Evolutionary conservation across 495 filamentous ascomycete genomes (phyloP).

Genomic region (Penicillium canescens): DNA sequence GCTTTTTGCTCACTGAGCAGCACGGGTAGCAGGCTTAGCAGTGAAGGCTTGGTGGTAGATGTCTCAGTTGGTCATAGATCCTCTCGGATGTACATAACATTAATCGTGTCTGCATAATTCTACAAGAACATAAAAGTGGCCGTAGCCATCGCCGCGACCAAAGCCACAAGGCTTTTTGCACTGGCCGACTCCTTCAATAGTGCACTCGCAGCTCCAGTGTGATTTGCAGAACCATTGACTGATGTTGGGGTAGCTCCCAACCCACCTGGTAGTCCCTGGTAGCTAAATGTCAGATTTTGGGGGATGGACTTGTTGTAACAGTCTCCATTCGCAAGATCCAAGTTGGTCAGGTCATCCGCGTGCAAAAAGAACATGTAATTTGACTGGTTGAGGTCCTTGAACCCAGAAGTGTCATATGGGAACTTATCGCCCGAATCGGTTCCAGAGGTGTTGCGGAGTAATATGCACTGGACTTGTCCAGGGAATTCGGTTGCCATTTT

Average conservation of each 20-base stretch:
- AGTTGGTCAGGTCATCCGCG: conserved; percentile 64
- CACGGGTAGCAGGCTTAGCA: too few species aligned
- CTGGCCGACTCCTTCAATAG: conserved; percentile 2
- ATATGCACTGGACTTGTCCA: conserved; percentile 74
- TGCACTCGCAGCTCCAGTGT: conserved; percentile 16
- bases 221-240: conserved; percentile 18
- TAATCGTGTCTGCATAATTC: conserved; percentile 1
- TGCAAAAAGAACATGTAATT: conserved; percentile 78
- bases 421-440: conserved; percentile 64
- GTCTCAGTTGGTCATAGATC: background rate
- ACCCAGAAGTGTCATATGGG: conserved; percentile 74
- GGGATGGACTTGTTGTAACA: conserved; percentile 62
- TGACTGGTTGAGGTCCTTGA: conserved; percentile 59
- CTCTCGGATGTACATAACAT: background rate
- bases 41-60: too few species aligned
- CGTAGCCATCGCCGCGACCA: conserved; percentile 11
- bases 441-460: conserved; percentile 69
- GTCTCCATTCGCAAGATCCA: conserved; percentile 70
- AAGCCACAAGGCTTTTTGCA: conserved; percentile 7
- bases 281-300: conserved; percentile 70
- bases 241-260: conserved; percentile 9
- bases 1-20: too few species aligned
- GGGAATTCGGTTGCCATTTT: conserved; percentile 63
- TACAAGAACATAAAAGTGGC: conserved; percentile 17
- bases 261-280: conserved; percentile 58